Evolutionary conservation across 2,329 filamentous ascomycete genomes (phyloP), one percentile per base, ranked within the genome.

Genomic region (Fusarium cyanostomum): DNA sequence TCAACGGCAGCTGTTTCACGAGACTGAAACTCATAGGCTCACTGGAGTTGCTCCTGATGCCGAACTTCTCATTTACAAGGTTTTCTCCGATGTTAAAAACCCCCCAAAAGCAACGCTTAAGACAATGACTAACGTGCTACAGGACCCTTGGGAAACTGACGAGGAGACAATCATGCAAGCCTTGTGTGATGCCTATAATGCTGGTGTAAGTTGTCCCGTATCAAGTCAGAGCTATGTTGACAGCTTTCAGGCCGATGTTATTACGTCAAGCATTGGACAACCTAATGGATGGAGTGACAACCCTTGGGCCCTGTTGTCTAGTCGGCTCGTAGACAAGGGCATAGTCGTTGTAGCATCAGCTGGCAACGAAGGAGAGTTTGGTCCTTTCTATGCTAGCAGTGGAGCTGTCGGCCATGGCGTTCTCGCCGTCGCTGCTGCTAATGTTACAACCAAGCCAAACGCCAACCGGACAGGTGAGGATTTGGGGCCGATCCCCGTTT

Each of bases 341-440:
- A 74, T 85, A 1, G 78, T 84, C 8, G 77, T 84, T 13, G 79
- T 80, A 9, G 79, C 84, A 21, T 79, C 83, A 2, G 82, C 80
- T 5, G 83, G 84, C 12, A 86, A 86, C 52, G 77, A 80, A 13
- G 83, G 84, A 21, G 72, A 73, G 12, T 71, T 73, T 10, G 83
- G 83, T 0, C 77, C 83, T 0, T 84, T 85, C 69, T 81, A 78
- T 52, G 71, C 73, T 3, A 75, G 74, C 42, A 70, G 69, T 16
- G 73, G 75, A 39, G 72, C 75, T 39, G 69, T 72, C 48, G 75
- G 74, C 8, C 63, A 64, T 24, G 69, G 72, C 7, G 74, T 80
- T 35, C 64, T 76, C 8, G 74, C 76, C 6, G 73, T 77, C 21
- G 74, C 75, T 16, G 77, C 77, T 43, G 75, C 76, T 38, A 76